Percentiles rank a stretch among this genome's conserved stretches.
Conservation (phyloP, 495 filamentous ascomycete genomes). For the Penicillium mononematosum region DNA sequence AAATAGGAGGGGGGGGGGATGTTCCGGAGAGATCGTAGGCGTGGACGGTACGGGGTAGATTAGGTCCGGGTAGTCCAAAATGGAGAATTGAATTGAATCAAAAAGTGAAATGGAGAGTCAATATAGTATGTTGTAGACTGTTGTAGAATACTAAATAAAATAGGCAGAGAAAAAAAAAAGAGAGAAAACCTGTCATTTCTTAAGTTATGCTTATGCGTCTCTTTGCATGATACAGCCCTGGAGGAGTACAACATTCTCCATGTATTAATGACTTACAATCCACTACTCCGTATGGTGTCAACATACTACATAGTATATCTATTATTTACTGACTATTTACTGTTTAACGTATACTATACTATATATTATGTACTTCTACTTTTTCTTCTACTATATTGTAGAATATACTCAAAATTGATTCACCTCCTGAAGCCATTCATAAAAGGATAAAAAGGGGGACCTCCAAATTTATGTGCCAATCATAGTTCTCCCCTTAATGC, state of each 20-base stretch:
- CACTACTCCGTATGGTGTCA: neutral
- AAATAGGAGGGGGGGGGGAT: constrained; percentile 17
- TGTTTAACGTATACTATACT: neutral
- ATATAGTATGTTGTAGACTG: neutral
- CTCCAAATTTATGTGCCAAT: constrained; percentile 11
- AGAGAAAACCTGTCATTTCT: neutral
- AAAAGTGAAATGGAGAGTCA: neutral
- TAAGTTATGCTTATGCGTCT: constrained; percentile 8
- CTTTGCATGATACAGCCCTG: constrained; percentile 6
- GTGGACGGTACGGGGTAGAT: constrained; percentile 16
- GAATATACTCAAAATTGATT: neutral
- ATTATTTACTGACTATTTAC: neutral
- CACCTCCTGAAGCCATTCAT: constrained; percentile 7
- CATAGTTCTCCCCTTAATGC: constrained; percentile 11
- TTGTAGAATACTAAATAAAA: neutral
- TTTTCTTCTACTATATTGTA: neutral
- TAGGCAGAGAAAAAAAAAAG: neutral
- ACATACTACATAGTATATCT: constrained; percentile 1
- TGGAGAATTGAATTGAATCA: neutral
- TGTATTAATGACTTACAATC: neutral
- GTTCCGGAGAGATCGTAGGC: constrained; percentile 17
- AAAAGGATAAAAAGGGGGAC: constrained; percentile 5
- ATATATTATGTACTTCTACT: no score
- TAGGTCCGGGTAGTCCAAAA: neutral
- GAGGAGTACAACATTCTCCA: neutral